Evolutionary conservation across 495 filamentous ascomycete genomes (phyloP).

Genomic region (Pseudevernia furfuracea): DNA sequence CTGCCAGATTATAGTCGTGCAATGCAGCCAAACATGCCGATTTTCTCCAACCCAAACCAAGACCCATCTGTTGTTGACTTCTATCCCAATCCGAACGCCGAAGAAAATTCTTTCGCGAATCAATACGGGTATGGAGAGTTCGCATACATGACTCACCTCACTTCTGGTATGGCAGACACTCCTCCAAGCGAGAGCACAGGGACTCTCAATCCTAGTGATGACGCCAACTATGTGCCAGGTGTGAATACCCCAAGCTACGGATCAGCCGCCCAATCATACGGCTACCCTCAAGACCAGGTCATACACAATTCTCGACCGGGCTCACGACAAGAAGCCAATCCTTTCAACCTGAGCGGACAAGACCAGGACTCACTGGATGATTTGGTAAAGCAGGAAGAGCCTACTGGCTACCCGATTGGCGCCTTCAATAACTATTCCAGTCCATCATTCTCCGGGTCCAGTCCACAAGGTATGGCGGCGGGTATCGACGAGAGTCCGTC

Average conservation of each 20-base stretch:
- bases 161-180: slow-evolving; percentile 72
- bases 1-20: slow-evolving; percentile 25
- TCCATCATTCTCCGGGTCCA: slow-evolving; percentile 43
- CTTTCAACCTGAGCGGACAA: slow-evolving; percentile 23
- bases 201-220: slow-evolving; percentile 29
- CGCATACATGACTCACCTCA: slow-evolving; percentile 90
- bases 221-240: slow-evolving; percentile 30
- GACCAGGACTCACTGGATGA: slow-evolving; percentile 25
- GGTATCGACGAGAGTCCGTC: slow-evolving; percentile 35
- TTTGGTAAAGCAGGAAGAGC: slow-evolving; percentile 43
- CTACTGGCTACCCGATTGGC: slow-evolving; percentile 67
- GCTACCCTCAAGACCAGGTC: slow-evolving; percentile 13
- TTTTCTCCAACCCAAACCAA: slow-evolving; percentile 30
- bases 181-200: slow-evolving; percentile 52
- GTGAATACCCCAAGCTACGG: slow-evolving; percentile 26
- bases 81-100: slow-evolving; percentile 90
- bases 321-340: slow-evolving; percentile 32
- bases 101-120: slow-evolving; percentile 90
- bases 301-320: slow-evolving; percentile 14
- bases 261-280: slow-evolving; percentile 14
- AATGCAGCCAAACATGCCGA: slow-evolving; percentile 23
- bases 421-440: slow-evolving; percentile 56
- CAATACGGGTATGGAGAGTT: slow-evolving; percentile 92
- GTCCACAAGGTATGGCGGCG: slow-evolving; percentile 39
- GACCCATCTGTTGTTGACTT: slow-evolving; percentile 52